Conservation (phyloP, 164 flowering plant genomes). For the Piper betle region DNA sequence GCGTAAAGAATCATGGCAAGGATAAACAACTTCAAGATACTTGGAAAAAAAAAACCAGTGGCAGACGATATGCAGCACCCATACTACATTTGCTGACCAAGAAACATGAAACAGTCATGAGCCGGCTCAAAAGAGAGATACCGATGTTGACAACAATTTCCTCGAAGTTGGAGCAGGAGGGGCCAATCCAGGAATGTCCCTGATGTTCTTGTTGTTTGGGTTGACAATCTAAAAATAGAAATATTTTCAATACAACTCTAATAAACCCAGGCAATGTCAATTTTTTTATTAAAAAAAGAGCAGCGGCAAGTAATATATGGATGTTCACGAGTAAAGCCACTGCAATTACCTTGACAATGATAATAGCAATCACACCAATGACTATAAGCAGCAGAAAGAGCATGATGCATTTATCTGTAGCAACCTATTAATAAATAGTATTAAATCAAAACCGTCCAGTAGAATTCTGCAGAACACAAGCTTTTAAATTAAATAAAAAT, state of each 20-base stretch:
- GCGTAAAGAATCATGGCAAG: constrained; percentile 7
- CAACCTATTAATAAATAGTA: constrained; percentile 40
- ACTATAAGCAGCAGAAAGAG: constrained; percentile 73
- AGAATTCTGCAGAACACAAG: not conserved
- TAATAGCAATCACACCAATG: constrained; percentile 79
- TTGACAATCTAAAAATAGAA: constrained; percentile 44
- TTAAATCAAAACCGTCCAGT: not conserved
- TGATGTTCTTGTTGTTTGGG: constrained; percentile 70
- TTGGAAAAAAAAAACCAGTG: not conserved
- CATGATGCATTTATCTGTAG: constrained; percentile 96
- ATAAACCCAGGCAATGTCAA: no score
- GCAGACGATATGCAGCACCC: not conserved
- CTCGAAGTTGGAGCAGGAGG: constrained; percentile 82
- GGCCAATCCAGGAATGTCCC: constrained; percentile 87
- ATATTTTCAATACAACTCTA: no score
- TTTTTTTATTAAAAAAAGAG: not conserved
- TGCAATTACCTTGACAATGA: constrained; percentile 74
- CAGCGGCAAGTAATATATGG: not conserved
- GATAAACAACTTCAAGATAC: constrained; percentile 13
- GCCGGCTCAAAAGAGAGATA: constrained; percentile 6
- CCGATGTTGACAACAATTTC: constrained; percentile 38
- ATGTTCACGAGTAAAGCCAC: not conserved
- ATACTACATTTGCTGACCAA: not conserved
- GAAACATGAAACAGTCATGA: not conserved
- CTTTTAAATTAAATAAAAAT: not conserved